phyloP scores from a whole-genome alignment of 805 yeast genomes.

The Wickerhamiella occidentalis region DNA sequence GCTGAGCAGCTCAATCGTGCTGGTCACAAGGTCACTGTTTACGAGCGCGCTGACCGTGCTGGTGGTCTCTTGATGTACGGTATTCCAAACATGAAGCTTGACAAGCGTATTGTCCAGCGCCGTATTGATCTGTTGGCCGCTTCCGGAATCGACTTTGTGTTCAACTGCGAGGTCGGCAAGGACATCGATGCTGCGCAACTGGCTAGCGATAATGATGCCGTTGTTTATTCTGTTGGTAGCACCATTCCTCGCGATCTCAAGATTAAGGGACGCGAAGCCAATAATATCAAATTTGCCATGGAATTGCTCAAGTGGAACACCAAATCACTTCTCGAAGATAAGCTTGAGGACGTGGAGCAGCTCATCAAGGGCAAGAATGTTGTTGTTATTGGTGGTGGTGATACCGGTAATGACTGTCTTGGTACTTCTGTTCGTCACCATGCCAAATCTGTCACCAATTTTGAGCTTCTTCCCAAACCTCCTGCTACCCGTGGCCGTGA shows the following conservation, averaged over 20 bases:
- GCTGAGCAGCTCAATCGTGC: conserved; percentile 97
- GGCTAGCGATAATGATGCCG: conserved; percentile 60
- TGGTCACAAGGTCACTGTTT: conserved; percentile 84
- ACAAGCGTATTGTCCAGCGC: conserved; percentile 82
- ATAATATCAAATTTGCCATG: conserved; percentile 92
- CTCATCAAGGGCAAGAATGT: conserved; percentile 76
- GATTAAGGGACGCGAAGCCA: conserved; percentile 86
- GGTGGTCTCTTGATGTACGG: conserved; percentile 99
- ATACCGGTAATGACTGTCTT: conserved; percentile 97
- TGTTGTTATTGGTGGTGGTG: conserved; percentile 98
- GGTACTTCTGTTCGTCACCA: conserved; percentile 97
- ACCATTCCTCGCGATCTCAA: conserved; percentile 91
- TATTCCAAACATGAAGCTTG: conserved; percentile 97
- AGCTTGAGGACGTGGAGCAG: conserved; percentile 62
- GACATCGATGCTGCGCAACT: conserved; percentile 63
- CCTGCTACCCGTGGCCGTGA: conserved; percentile 76
- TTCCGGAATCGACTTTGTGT: conserved; percentile 74
- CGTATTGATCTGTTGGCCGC: conserved; percentile 82
- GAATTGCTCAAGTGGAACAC: conserved; percentile 79
- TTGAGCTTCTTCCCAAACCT: conserved; percentile 89
- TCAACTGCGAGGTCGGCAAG: conserved; percentile 73
- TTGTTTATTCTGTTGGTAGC: conserved; percentile 84
- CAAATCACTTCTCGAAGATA: conserved; percentile 70
- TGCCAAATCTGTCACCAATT: conserved; percentile 85
- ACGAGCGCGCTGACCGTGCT: conserved; percentile 86